These are phyloP conservation scores for Phoenix roebelenii DNA, from an alignment of 176 grass and related monocot genomes.

Conservation along the genomic window DNA sequence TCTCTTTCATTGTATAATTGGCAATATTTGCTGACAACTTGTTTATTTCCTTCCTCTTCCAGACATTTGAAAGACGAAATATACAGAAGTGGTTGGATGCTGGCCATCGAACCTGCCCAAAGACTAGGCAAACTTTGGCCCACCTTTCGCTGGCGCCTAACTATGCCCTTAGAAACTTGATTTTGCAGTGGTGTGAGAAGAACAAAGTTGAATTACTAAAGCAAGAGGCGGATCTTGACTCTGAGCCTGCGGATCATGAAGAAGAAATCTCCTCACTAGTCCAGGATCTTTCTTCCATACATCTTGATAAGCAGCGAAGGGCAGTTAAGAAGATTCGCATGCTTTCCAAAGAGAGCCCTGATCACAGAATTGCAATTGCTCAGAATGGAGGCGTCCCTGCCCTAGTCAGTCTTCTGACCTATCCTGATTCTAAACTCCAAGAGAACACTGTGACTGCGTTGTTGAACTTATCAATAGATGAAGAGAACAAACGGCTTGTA, in stretches of 20 bases:
- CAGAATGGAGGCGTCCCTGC: constrained; percentile 31
- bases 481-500: constrained; percentile 46
- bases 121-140: constrained; percentile 42
- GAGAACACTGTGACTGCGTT: constrained; percentile 51
- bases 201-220: constrained; percentile 40
- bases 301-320: constrained; percentile 54
- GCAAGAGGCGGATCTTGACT: constrained; percentile 8
- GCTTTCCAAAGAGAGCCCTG: constrained; percentile 57
- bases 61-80: constrained; percentile 54
- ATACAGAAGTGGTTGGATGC: constrained; percentile 62
- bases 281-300: constrained; percentile 27
- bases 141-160: constrained; percentile 53
- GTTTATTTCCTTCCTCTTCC: background rate
- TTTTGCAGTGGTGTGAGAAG: constrained; percentile 62
- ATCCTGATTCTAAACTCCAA: constrained; percentile 49
- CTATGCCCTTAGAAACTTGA: constrained; percentile 54
- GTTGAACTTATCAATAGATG: constrained; percentile 58
- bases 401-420: constrained; percentile 34
- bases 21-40: background rate
- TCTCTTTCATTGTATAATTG: background rate
- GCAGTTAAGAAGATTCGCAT: constrained; percentile 50
- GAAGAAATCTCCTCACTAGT: constrained; percentile 38
- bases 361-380: constrained; percentile 32
- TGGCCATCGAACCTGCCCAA: constrained; percentile 49
- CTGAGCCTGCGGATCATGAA: constrained; percentile 4